Base-by-base conservation (phyloP, 345 rosid species). In the Pugionium cornutum region DNA sequence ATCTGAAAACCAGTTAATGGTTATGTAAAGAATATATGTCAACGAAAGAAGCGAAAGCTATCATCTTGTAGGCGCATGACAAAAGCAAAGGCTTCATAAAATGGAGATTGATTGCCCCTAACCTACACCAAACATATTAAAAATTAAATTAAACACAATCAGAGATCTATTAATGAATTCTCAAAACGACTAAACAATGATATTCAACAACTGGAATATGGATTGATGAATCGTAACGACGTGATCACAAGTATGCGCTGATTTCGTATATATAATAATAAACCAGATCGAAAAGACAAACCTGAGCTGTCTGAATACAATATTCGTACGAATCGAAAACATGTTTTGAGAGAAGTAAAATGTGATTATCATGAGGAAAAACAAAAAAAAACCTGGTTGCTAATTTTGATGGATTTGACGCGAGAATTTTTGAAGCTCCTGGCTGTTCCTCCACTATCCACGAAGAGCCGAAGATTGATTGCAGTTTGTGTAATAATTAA, bases 211-310 rank as follows among this genome's bases (percentile, higher is more conserved):
- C 6, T 25, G 9, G 56, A 7, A 53, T 53, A 2, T 5, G 33
- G 41, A 30, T 53, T 25, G 44, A 55, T 70, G 75, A 63, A 64
- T 53, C 36, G 6, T 29, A 48, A 53, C 56, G 55, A 63, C 70
- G 70, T 64, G 64, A 49, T 26, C 27, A 32, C 75, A 54, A 37
- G 62, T 55, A 46, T 5, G 58, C 26, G 31, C 1, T 32, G 50
- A 70, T 63, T 58, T 48, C 41, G 11, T 41, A 6, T n/a, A n/a
- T n/a, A 56, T 62, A 31, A 39, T 45, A 41, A 6, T 7, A 48
- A 44, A 25, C 36, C 0, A 36, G 29, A 55, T 51, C 59, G 4
- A 63, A 40, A 47, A 46, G 42, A 62, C 2, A 49, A 62, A 62
- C 33, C 35, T 6, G 46, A 46, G 55, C 48, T 50, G 44, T 41